Conservation (phyloP, 495 filamentous ascomycete genomes). For the Penicillium cataractarum region DNA sequence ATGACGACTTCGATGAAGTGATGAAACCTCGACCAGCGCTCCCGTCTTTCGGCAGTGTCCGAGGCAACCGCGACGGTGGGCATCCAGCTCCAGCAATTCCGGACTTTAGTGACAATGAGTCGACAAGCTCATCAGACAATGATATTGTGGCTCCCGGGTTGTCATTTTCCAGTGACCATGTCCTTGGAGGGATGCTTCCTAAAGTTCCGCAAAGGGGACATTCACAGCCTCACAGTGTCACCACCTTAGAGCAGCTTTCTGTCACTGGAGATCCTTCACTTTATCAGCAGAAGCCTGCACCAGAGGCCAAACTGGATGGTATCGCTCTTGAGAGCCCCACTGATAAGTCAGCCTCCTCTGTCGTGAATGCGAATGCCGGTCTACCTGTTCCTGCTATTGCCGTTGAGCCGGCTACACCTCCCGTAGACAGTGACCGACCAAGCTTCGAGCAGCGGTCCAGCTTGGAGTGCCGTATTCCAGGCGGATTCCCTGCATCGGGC, state of each 20-base stretch:
- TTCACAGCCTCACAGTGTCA: slow-evolving; percentile 9
- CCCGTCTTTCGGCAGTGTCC: slow-evolving; percentile 83
- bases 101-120: slow-evolving; percentile 44
- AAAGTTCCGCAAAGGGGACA: slow-evolving; percentile 16
- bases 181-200: slow-evolving; percentile 61
- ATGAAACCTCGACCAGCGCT: slow-evolving; percentile 78
- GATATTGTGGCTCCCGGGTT: slow-evolving; percentile 20
- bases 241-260: slow-evolving; percentile 21
- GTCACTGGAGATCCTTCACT: slow-evolving; percentile 7
- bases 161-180: slow-evolving; percentile 65
- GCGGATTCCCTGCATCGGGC: slow-evolving; percentile 38
- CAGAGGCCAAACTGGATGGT: slow-evolving; percentile 4
- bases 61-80: slow-evolving; percentile 45
- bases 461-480: slow-evolving; percentile 38
- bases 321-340: not conserved
- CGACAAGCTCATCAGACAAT: slow-evolving; percentile 38
- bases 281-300: not conserved
- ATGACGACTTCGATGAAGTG: slow-evolving; percentile 63
- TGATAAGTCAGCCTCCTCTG: slow-evolving; percentile 11
- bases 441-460: slow-evolving; percentile 15
- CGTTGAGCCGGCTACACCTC: slow-evolving; percentile 33
- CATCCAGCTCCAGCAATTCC: slow-evolving; percentile 22
- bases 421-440: slow-evolving; percentile 17
- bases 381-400: slow-evolving; percentile 50
- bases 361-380: slow-evolving; percentile 14